Base-by-base conservation (phyloP, 495 filamentous ascomycete genomes). In the Aspergillus steynii region DNA sequence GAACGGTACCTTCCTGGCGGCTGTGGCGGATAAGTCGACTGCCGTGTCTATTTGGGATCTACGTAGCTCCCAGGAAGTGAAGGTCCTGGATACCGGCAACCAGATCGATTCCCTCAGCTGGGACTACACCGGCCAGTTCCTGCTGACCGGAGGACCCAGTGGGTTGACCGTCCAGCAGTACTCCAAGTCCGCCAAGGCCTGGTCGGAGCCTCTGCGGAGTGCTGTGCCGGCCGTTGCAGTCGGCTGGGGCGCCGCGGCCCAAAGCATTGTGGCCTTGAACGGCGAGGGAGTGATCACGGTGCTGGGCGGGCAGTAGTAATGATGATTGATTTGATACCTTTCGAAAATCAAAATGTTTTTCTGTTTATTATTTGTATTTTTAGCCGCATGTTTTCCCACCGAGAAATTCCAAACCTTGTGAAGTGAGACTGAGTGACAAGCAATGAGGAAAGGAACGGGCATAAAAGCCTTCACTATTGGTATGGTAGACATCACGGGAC, bases 51-150 rank as follows among this genome's bases (percentile, higher is more conserved):
- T 99, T 61, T 98, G 93, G 82, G 93, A 98, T 75, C 82, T 99
- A 47, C 89, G 95, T 59, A 96, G 92, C 73, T 86, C 87, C 34
- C 85, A 87, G 50, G 79, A 85, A 64, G 84, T 85, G 63, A 95
- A 96, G 81, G 83, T 87, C 29, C 79, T 98, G 25, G 92, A 97
- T 49, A 89, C 90, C 57, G 94, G 92, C 45, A 87, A 84, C 62
- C 82, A 83, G 50, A 84, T 96, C 53, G 80, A 86, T 50, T 83
- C 82, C 29, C 80, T 97, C 59, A 78, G 82, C 53, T 99, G 92
- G 92, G 95, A 99, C 68, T 97, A 96, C 78, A 95, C 90, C 25
- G 95, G 93, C 27, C 95, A 98, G 72, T 99, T 90, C 75, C 82
- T 98, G 20, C 88, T 93, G 20, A 88, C 89, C 25, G 90, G 84